Evolutionary conservation across 2,329 filamentous ascomycete genomes (phyloP), one percentile per base, ranked within the genome.

Genomic region (Nemania sp.): DNA sequence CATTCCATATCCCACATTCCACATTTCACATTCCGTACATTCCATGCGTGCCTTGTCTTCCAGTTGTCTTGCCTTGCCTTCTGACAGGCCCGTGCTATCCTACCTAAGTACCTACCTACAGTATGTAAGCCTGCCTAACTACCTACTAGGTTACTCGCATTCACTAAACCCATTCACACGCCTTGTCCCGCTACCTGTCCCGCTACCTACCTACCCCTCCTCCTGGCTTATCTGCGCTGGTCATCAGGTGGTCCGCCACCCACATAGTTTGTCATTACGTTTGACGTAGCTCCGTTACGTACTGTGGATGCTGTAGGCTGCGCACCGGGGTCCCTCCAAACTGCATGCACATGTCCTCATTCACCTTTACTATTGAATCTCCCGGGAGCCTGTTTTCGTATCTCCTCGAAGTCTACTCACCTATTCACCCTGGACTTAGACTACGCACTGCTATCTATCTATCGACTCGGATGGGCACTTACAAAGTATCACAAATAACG

Each of bases 261-360:
- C 22, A 41, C 41, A 54, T 29, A 22, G 32, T 41, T 35, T 38
- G 54, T 29, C 51, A 41, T 41, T 43, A 18, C 41, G 13, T 53
- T 68, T 62, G 66, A 66, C 66, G 66, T 68, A 61, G 20, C n/a
- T n/a, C n/a, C n/a, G 59, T 62, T 43, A 59, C 59, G 38, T 64
- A 18, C 15, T 7, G 35, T 35, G 27, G 5, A 18, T 22, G 29
- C 11, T 56, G 29, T 38, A 24, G n/a, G n/a, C n/a, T 41, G n/a
- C 22, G n/a, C 20, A 32, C 29, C 53, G 13, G 18, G 51, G 26
- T 54, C 20, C 13, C 51, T 54, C 18, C 51, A 35, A 54, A n/a
- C 27, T 54, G 49, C n/a, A 5, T 5, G 11, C 29, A 10, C 41
- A 24, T 54, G 2, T 35, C 5, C 20, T 54, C 26, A 59, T 26